Base-by-base conservation (phyloP, 1,284 basidiomycete species). In the Ustilago curta region DNA sequence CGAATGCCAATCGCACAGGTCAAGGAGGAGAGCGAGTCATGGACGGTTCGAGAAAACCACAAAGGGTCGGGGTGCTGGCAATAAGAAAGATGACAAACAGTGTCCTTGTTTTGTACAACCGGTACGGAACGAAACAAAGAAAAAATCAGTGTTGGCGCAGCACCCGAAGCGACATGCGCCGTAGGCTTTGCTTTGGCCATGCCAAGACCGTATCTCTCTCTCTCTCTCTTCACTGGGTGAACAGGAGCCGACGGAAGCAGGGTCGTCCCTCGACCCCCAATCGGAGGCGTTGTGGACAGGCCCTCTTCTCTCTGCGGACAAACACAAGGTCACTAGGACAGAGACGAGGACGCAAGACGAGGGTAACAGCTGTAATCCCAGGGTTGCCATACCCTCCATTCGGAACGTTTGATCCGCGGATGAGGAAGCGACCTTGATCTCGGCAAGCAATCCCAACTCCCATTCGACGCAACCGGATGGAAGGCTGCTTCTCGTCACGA, bases 351-450 rank as follows among this genome's bases (percentile, higher is more conserved):
- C 8, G 25, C 21, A 18, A 3, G 40, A 7, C 40, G 21, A 23
- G 7, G n/a, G n/a, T n/a, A 6, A 44, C 21, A 12, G 14, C 16
- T 3, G 2, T 4, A 8, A 19, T n/a, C 14, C 1, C 14, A 8
- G n/a, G 45, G 14, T 2, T n/a, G 27, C 27, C 27, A 29, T 6
- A 29, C 7, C 18, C 16, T 32, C 40, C 29, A 23, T 40, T 37
- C 35, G 52, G 52, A 54, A 32, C 19, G n/a, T 43, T 25, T 39
- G 40, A 54, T 54, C 52, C 52, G 52, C 52, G 52, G 52, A 54
- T 44, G 52, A 29, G 14, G 35, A 54, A 35, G 45, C 27, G 45
- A n/a, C 16, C 18, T 29, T 21, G 16, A 27, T 12, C 16, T 47
- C 45, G 45, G 25, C 45, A 47, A 47, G 27, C 14, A 47, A 18